Percentiles rank a stretch among this genome's conserved stretches.
phyloP scores from a whole-genome alignment of 176 grass and related monocot genomes.

The Secale cereale region DNA sequence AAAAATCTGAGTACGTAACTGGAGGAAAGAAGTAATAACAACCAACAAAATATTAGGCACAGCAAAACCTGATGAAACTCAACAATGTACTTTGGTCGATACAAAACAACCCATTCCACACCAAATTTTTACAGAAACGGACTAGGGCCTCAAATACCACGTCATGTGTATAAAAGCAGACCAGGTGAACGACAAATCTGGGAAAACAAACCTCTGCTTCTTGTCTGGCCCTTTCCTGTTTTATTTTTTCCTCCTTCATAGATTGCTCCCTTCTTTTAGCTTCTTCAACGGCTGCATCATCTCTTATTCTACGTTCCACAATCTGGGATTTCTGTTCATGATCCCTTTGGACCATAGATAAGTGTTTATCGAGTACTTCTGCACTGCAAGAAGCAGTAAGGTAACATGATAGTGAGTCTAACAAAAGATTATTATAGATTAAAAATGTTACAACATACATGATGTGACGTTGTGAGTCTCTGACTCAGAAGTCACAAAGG shows the following conservation, averaged over 20 bases:
- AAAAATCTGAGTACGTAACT: not conserved
- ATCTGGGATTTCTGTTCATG: slow-evolving; percentile 90
- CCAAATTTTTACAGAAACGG: not conserved
- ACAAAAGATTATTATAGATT: slow-evolving; percentile 13
- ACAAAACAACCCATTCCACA: not conserved
- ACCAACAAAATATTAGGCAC: not conserved
- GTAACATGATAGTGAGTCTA: slow-evolving; percentile 17
- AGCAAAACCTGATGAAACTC: not conserved
- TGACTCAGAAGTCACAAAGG: too few relatives aligned
- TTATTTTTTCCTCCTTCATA: slow-evolving; percentile 71
- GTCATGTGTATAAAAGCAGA: not conserved
- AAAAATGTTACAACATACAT: not conserved
- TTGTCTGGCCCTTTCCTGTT: slow-evolving; percentile 71
- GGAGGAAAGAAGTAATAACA: not conserved
- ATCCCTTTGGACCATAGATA: slow-evolving; percentile 81
- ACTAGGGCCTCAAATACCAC: not conserved
- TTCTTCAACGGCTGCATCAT: slow-evolving; percentile 91
- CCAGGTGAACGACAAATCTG: not conserved
- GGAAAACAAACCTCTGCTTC: slow-evolving; percentile 75
- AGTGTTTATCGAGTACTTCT: slow-evolving; percentile 85
- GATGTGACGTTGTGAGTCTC: not conserved
- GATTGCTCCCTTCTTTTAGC: slow-evolving; percentile 74
- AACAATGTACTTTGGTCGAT: not conserved
- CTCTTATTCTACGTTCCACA: slow-evolving; percentile 85
- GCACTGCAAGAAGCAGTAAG: slow-evolving; percentile 67